Evolutionary conservation across 768 basidiomycete genomes (phyloP), one percentile per base, ranked within the genome.

Genomic region (Mycena venus): DNA sequence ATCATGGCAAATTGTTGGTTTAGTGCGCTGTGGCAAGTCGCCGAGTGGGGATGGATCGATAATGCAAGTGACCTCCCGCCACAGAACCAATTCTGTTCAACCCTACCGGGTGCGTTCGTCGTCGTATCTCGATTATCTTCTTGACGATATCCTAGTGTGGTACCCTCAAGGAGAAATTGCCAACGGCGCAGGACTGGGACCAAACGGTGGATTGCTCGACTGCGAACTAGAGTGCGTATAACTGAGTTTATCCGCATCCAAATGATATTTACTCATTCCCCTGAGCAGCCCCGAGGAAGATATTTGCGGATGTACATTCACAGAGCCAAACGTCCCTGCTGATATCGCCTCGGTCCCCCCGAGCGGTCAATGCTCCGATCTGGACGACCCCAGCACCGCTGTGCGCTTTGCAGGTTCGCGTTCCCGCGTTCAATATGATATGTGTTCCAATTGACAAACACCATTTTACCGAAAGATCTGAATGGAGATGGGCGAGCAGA

Each of bases 11-110:
- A 55, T 10, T 36, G 23, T 8, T 67, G 65, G 65, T 67, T 64
- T 31, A 64, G 63, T 51, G 63, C 63, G 0, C 23, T 56, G 23
- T 67, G 53, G 53, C 53, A 67, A 55, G 63, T 31, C 21, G 63
- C 63, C 8, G 63, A 64, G 32, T 64, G 63, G 63, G 63, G 63
- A 23, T 64, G 63, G 63, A 64, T 64, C 31, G 63, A 64, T n/a
- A 44, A 44, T 34, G 47, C 63, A 14, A 23, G 63, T 3, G 47
- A 51, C 27, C 23, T 64, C 9, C n/a, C 49, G 31, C 12, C 19
- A 1, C 23, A 19, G 25, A 51, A 51, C 19, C 31, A 64, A 64
- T 67, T 38, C n/a, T 67, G 65, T 36, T 25, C 36, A 4, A 67
- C 15, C 27, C 31, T 56, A 21, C 64, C 64, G 12, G 23, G 64